Percentiles rank a stretch among this genome's conserved stretches.
phyloP scores from a whole-genome alignment of 768 basidiomycete species.

The Symmetrospora coprosmae region DNA sequence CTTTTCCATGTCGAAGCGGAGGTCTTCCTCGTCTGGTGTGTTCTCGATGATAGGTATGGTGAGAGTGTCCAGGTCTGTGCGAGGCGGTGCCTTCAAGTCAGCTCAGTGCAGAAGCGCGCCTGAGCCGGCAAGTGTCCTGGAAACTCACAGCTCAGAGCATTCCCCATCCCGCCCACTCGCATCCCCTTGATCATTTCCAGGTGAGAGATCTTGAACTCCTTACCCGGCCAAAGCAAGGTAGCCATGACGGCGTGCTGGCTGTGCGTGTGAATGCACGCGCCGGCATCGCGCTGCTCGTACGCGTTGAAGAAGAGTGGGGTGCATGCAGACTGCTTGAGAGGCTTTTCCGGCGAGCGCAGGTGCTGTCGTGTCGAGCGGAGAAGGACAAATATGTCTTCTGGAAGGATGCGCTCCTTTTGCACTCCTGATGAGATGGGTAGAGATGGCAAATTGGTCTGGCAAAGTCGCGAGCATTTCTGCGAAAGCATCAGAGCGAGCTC shows the following conservation, averaged over 20 bases:
- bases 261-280: constrained; percentile 81
- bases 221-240: constrained; percentile 59
- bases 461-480: constrained; percentile 33
- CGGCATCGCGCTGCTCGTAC: constrained; percentile 60
- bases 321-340: constrained; percentile 69
- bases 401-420: constrained; percentile 73
- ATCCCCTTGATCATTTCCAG: constrained; percentile 95
- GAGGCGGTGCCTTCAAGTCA: no score
- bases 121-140: no score
- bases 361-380: constrained; percentile 62
- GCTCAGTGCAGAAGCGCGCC: no score
- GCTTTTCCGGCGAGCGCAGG: constrained; percentile 56
- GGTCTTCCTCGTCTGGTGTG: constrained; percentile 76
- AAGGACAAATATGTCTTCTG: constrained; percentile 73
- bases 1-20: constrained; percentile 74
- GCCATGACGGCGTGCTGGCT: constrained; percentile 82
- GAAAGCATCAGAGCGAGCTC: not conserved
- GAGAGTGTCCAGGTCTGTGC: constrained; percentile 56
- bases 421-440: constrained; percentile 74
- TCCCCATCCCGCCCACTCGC: constrained; percentile 57
- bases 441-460: constrained; percentile 67
- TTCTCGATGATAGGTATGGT: constrained; percentile 80
- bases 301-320: constrained; percentile 88
- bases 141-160: constrained; percentile 47
- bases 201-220: constrained; percentile 65